Evolutionary conservation across 768 basidiomycete genomes (phyloP).

Genomic region (Collybia nuda): DNA sequence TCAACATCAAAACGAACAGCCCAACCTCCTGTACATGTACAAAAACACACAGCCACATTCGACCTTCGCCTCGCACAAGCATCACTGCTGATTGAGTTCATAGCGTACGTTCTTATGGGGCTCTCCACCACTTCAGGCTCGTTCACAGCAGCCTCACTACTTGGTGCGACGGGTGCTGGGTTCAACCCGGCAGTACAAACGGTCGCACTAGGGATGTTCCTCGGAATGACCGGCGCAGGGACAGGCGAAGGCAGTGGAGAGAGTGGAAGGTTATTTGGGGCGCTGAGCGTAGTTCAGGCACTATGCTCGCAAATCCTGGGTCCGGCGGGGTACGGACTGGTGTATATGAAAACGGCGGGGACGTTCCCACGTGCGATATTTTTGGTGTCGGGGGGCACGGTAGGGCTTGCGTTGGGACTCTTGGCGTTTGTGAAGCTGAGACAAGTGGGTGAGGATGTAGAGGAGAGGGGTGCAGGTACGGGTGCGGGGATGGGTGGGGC

Average conservation of each 20-base stretch:
- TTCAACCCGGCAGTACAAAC: constrained; percentile 69
- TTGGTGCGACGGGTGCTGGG: constrained; percentile 61
- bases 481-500: too few relatives aligned
- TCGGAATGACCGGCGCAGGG: constrained; percentile 14
- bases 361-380: constrained; percentile 71
- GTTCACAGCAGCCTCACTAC: constrained; percentile 51
- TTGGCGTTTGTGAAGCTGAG: constrained; percentile 46
- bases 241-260: constrained; percentile 58
- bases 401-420: constrained; percentile 41
- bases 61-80: constrained; percentile 69
- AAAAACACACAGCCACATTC: constrained; percentile 48
- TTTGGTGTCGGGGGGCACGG: constrained; percentile 44
- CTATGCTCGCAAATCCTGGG: constrained; percentile 67
- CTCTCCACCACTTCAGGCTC: constrained; percentile 41
- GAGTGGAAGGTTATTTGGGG: constrained; percentile 77
- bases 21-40: constrained; percentile 7
- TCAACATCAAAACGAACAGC: too few relatives aligned
- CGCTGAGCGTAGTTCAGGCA: constrained; percentile 71
- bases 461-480: too few relatives aligned
- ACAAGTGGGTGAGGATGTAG: too few relatives aligned
- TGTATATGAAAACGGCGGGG: constrained; percentile 72
- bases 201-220: constrained; percentile 68
- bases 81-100: constrained; percentile 58
- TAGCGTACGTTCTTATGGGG: constrained; percentile 50
- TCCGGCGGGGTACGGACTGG: constrained; percentile 69